Base-by-base conservation (phyloP, 441 rosid genomes). In the Brassica balearica region DNA sequence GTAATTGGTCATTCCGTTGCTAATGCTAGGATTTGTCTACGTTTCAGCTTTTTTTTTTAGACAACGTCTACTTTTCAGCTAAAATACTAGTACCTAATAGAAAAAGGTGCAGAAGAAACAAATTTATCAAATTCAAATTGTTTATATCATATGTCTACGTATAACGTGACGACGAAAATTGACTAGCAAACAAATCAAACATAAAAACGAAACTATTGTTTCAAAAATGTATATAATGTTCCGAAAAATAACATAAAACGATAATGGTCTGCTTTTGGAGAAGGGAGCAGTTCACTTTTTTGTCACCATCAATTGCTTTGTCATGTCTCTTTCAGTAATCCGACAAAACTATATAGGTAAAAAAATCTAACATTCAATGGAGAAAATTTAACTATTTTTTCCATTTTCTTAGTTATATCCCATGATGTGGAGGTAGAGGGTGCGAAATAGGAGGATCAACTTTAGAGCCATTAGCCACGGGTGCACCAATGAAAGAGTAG, bases 401-500 rank as follows among this genome's bases (percentile, higher is more conserved):
- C 84, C 88, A 65, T 73, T 74, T 84, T 79, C 74, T 82, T 79
- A 29, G 79, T 82, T 72, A 34, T 60, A 80, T 20, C 64, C 80
- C 75, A 74, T 36, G 68, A 69, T 23, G 43, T 71, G 78, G 80
- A 27, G 67, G 84, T 84, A 17, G 82, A 48, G 41, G 88, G 83
- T 1, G 86, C 77, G 72, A 68, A 81, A 7, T 82, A 69, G 23
- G 61, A 69, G 51, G 55, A 75, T 29, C 41, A 66, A 38, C 70
- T 29, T 81, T 78, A 4, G 81, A 82, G 9, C 77, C 71, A 22
- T 81, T 86, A 46, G 85, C 88, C 5, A 95, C 86, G 10, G 98
- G 99, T 9, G 94, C 94, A 41, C 94, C 93, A 0, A 90, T 86
- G 90, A 96, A 93, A 12, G 96, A 85, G 88, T 89, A 92, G 79